Evolutionary conservation across 371 early-diverging fungal genomes (phyloP).

Genomic region (Nematocida homosporus): DNA sequence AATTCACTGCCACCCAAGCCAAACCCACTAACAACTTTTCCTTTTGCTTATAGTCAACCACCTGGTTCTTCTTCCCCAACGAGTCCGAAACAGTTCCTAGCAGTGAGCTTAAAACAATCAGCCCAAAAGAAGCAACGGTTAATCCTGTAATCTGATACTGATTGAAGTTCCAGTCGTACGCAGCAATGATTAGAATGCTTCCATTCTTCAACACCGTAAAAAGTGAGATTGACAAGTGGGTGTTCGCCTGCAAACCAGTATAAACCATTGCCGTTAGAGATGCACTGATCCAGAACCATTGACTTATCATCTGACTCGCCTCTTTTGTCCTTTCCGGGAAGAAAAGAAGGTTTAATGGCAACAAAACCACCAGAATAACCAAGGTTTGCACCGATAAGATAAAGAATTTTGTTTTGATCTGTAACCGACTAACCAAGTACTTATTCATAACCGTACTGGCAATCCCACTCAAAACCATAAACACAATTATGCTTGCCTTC

Average conservation of each 20-base stretch:
- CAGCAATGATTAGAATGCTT: slow-evolving; percentile 88
- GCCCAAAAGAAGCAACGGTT: slow-evolving; percentile 74
- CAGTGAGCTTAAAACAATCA: slow-evolving; percentile 87
- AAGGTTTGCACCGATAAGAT: slow-evolving; percentile 61
- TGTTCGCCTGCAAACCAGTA: slow-evolving; percentile 84
- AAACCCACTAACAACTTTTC: not conserved
- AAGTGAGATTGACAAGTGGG: slow-evolving; percentile 76
- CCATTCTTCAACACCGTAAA: slow-evolving; percentile 96
- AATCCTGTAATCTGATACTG: slow-evolving; percentile 73
- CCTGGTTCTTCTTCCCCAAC: not conserved
- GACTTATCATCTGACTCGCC: slow-evolving; percentile 70
- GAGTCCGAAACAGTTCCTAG: slow-evolving; percentile 79
- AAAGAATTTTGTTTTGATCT: slow-evolving; percentile 57
- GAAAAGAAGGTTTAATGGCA: slow-evolving; percentile 3
- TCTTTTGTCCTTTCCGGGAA: slow-evolving; percentile 68
- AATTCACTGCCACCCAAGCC: slow-evolving; percentile 90
- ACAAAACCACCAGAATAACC: slow-evolving; percentile 41
- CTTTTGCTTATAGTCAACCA: not conserved
- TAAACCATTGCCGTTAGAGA: slow-evolving; percentile 88
- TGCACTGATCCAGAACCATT: slow-evolving; percentile 79
- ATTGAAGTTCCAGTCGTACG: slow-evolving; percentile 80
- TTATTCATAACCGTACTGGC: slow-evolving; percentile 61
- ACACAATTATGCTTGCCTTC: slow-evolving; percentile 1
- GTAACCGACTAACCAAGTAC: slow-evolving; percentile 56
- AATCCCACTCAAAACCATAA: slow-evolving; percentile 24